phyloP scores from a whole-genome alignment of 2,329 filamentous ascomycete genomes.

The Fusarium sp. region DNA sequence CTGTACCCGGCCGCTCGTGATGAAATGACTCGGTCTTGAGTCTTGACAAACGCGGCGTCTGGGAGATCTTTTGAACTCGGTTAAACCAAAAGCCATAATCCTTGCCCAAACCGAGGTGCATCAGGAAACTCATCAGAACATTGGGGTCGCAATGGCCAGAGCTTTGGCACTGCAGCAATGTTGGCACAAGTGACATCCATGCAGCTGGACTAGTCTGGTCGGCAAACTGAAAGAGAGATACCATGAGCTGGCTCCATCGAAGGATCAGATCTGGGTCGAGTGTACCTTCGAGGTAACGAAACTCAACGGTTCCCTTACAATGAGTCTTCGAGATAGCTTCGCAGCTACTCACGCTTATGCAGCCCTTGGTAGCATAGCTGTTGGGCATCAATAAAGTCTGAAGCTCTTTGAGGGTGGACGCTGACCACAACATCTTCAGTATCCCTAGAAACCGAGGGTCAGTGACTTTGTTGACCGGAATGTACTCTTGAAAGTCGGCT shows the following conservation, averaged over 20 bases:
- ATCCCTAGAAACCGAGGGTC: not conserved
- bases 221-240: constrained; percentile 41
- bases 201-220: constrained; percentile 31
- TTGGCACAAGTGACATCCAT: constrained; percentile 20
- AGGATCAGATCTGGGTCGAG: constrained; percentile 39
- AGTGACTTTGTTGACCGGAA: constrained; percentile 3
- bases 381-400: not conserved
- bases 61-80: not conserved
- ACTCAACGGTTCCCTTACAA: constrained; percentile 36
- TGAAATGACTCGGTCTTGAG: too few species aligned
- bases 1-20: not conserved
- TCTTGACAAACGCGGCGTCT: not conserved
- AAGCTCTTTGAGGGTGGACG: not conserved
- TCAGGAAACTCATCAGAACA: constrained; percentile 23
- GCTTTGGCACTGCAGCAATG: constrained; percentile 3
- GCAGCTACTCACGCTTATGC: constrained; percentile 10
- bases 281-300: constrained; percentile 40
- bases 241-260: constrained; percentile 38
- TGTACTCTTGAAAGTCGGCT: constrained; percentile 27
- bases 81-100: constrained; percentile 35
- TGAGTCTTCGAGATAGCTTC: not conserved
- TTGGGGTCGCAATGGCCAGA: constrained; percentile 7
- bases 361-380: not conserved
- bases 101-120: constrained; percentile 20
- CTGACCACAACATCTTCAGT: constrained; percentile 33